Evolutionary conservation across 2,329 filamentous ascomycete species (phyloP).

Genomic region (Penicillium sclerotiorum): DNA sequence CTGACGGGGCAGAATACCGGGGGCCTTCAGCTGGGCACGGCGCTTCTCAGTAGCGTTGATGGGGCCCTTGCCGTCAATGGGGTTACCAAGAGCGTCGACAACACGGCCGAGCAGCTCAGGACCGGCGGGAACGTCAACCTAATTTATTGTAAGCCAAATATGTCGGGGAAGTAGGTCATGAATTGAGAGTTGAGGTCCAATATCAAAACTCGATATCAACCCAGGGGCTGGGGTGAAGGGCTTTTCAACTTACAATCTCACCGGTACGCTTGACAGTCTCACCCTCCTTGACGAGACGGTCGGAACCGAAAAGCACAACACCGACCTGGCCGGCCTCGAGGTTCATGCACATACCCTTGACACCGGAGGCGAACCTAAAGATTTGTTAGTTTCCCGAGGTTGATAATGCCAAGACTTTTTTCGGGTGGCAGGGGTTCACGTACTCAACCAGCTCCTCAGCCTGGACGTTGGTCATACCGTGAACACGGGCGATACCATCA

Average conservation of each 20-base stretch:
- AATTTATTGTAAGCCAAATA: background rate
- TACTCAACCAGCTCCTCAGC: constrained; percentile 99
- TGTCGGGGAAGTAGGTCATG: too few species aligned
- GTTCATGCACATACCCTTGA: constrained; percentile 99
- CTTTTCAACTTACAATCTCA: constrained; percentile 77
- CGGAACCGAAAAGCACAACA: constrained; percentile 99
- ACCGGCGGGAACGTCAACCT: constrained; percentile 98
- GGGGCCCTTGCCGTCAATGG: constrained; percentile 98
- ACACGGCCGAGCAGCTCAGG: constrained; percentile 94
- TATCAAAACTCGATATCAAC: constrained; percentile 1
- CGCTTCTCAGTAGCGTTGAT: constrained; percentile 88
- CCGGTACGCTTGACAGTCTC: constrained; percentile 99
- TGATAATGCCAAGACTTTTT: constrained; percentile 20
- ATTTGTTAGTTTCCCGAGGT: constrained; percentile 28
- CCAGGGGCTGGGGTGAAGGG: constrained; percentile 7
- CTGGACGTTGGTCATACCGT: constrained; percentile 99
- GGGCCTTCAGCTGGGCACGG: constrained; percentile 98
- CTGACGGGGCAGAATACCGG: constrained; percentile 92
- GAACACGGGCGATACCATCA: constrained; percentile 99
- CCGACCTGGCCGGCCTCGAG: constrained; percentile 99
- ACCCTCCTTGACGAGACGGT: constrained; percentile 99
- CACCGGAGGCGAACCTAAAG: constrained; percentile 92
- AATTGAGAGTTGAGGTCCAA: too few species aligned
- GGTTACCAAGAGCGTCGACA: constrained; percentile 97
- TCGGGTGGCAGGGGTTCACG: constrained; percentile 47